Base-by-base conservation (phyloP, 495 filamentous ascomycete species). In the Wilcoxina mikolae region DNA sequence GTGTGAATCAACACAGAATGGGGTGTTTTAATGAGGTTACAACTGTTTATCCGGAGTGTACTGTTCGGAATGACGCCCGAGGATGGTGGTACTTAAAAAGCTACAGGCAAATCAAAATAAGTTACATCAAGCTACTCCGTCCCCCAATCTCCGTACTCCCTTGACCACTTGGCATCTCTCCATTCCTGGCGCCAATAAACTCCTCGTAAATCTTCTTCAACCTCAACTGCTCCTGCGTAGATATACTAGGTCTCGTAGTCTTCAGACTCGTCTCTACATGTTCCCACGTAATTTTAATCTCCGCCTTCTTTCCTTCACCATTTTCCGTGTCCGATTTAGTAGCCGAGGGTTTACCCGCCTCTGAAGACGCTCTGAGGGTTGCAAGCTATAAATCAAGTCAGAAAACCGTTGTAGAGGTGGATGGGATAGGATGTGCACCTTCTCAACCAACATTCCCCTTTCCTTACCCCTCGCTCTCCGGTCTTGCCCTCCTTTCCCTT, bases 131-230 rank as follows among this genome's bases (percentile, higher is more conserved):
- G 71, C 87, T 96, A 55, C 81, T 88, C 64, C 91, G 72, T 20
- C 91, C 93, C 2, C 91, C 91, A 65, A 98, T 77, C 69, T 98
- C 91, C 67, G 78, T 91, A 24, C 78, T 79, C 0, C 83, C 87
- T 68, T 98, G 83, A 9, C 91, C 91, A 68, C 80, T 88, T 38
- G 77, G 84, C 87, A 98, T 87, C 67, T 95, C 91, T 24, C 91
- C 91, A 67, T 87, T 94, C 56, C 91, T 75, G 5, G 86, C 87
- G 4, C 82, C 81, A 3, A 95, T 77, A 72, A 98, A 98, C 72
- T 96, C 93, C 4, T 75, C 72, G 65, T 98, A 98, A 55, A 98
- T 94, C 4, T 72, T 74, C 62, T 76, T 74, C 58, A 98, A 63
- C 57, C 90, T 74, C 60, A 68, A 72, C 60, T 80, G 74, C 70